These are phyloP conservation scores for Arthrobotrys conoides DNA, from an alignment of 2,329 filamentous ascomycete genomes.

Conservation along the genomic window DNA sequence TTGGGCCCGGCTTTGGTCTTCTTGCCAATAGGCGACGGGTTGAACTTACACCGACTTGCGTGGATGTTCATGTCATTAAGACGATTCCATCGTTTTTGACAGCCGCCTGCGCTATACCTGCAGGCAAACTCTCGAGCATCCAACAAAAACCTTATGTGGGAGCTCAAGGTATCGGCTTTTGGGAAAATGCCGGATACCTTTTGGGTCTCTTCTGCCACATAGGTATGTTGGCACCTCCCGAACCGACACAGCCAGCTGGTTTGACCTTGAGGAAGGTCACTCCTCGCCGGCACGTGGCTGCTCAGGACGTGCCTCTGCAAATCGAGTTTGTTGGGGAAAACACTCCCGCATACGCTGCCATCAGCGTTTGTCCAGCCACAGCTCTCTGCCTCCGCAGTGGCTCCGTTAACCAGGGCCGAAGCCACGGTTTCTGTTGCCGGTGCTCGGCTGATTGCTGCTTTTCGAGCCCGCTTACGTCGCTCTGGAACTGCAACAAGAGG, in stretches of 20 bases:
- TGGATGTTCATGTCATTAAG: conserved; percentile 39
- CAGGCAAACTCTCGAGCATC: conserved; percentile 31
- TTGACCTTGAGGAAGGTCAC: conserved; percentile 2
- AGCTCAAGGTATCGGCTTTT: conserved; percentile 40
- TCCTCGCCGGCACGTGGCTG: conserved; percentile 25
- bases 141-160: conserved; percentile 32
- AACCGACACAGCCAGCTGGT: conserved; percentile 13
- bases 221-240: conserved; percentile 9
- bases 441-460: conserved; percentile 4
- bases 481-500: conserved; percentile 1
- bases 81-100: conserved; percentile 28
- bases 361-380: conserved; percentile 26
- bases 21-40: neutral
- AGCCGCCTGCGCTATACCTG: conserved; percentile 1
- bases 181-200: conserved; percentile 27
- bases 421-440: neutral
- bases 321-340: conserved; percentile 15
- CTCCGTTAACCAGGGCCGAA: neutral
- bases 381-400: neutral
- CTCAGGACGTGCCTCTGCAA: conserved; percentile 26
- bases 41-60: conserved; percentile 10
- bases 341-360: conserved; percentile 17
- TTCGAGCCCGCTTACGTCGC: neutral
- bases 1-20: neutral
- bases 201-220: neutral